Percentiles rank a stretch among this genome's conserved stretches.
These are phyloP conservation scores for Clitopilus hobsonii DNA, from an alignment of 768 basidiomycete genomes.

Conservation along the genomic window DNA sequence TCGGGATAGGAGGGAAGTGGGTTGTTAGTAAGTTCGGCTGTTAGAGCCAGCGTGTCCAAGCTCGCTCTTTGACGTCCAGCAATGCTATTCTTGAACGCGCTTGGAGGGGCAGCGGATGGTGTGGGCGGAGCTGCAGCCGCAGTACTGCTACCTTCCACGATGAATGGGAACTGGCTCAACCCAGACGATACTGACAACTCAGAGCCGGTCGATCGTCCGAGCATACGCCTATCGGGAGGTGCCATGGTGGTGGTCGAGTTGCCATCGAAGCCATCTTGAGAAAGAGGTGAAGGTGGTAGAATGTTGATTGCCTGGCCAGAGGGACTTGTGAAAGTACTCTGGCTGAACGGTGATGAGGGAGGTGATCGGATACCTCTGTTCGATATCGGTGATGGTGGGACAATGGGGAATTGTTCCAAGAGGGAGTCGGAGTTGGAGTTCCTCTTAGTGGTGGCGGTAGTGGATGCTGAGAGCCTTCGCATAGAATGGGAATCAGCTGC, in stretches of 20 bases:
- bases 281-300: slow-evolving; percentile 51
- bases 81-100: slow-evolving; percentile 25
- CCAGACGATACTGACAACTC: slow-evolving; percentile 75
- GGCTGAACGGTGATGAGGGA: slow-evolving; percentile 65
- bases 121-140: slow-evolving; percentile 23
- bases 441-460: slow-evolving; percentile 29
- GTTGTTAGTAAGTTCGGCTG: slow-evolving; percentile 79
- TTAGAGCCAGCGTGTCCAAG: slow-evolving; percentile 79
- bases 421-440: slow-evolving; percentile 67
- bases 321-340: slow-evolving; percentile 47
- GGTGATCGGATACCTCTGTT: slow-evolving; percentile 72
- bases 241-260: slow-evolving; percentile 20
- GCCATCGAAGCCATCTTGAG: slow-evolving; percentile 39
- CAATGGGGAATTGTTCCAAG: slow-evolving; percentile 83
- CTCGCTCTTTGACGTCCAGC: slow-evolving; percentile 65
- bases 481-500: slow-evolving; percentile 44
- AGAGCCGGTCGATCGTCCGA: slow-evolving; percentile 76
- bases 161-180: slow-evolving; percentile 84
- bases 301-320: slow-evolving; percentile 38
- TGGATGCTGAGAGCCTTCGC: slow-evolving; percentile 58
- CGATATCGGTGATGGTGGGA: slow-evolving; percentile 87
- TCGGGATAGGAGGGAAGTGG: slow-evolving; percentile 43
- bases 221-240: slow-evolving; percentile 55
- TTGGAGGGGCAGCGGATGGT: slow-evolving; percentile 22
- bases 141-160: slow-evolving; percentile 61